Conservation (phyloP, 768 basidiomycete species). For the Antrodiella citrinella region DNA sequence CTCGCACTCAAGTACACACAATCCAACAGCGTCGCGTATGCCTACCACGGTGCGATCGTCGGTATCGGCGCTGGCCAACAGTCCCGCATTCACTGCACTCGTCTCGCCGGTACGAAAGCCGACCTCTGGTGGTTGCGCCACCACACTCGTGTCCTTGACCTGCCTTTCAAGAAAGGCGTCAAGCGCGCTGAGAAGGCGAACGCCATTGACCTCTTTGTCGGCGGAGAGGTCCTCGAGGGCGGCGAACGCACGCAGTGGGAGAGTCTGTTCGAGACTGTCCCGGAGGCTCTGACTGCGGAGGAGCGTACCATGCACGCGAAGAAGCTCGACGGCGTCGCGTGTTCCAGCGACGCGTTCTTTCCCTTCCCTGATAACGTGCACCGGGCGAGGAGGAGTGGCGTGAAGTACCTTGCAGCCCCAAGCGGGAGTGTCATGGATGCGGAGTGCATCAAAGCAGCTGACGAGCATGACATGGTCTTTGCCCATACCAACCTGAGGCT, state of each 20-base stretch:
- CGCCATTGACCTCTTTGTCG: constrained; percentile 94
- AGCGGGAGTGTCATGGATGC: constrained; percentile 95
- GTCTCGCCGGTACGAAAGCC: constrained; percentile 95
- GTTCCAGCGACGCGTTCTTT: constrained; percentile 99
- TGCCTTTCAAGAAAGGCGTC: constrained; percentile 95
- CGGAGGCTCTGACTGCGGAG: constrained; percentile 51
- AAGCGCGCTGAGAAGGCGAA: constrained; percentile 99
- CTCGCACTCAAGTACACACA: constrained; percentile 98
- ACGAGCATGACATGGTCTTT: constrained; percentile 90
- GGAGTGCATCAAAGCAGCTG: constrained; percentile 93
- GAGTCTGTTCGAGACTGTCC: constrained; percentile 66
- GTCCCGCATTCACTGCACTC: constrained; percentile 98
- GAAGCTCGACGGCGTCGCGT: constrained; percentile 78
- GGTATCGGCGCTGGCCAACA: constrained; percentile 98
- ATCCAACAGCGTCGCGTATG: constrained; percentile 97
- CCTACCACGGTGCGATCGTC: constrained; percentile 84
- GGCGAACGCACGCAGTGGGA: constrained; percentile 92
- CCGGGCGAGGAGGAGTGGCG: constrained; percentile 85
- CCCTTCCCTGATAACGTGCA: constrained; percentile 99
- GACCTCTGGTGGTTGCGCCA: constrained; percentile 99
- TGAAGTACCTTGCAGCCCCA: constrained; percentile 84
- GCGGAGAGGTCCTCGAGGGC: constrained; percentile 81
- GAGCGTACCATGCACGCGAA: constrained; percentile 72
- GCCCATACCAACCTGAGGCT: constrained; percentile 81
- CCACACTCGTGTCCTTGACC: constrained; percentile 84